Percentiles rank a stretch among this genome's conserved stretches.
These are phyloP conservation scores for Mimosa bimucronata DNA, from an alignment of 306 rosid species.

Conservation along the genomic window DNA sequence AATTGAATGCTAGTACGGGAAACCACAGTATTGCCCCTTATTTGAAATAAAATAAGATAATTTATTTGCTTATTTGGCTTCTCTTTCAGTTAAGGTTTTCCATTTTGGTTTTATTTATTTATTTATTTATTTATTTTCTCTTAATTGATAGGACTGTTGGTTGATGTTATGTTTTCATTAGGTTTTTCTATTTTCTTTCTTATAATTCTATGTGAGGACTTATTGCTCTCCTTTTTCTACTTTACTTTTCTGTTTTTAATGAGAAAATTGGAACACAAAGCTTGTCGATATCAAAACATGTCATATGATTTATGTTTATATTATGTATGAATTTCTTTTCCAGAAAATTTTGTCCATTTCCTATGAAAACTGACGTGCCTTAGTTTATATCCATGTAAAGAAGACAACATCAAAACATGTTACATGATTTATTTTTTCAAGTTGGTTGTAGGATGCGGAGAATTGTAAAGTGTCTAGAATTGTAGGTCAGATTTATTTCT, in stretches of 20 bases:
- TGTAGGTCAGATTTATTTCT: neutral
- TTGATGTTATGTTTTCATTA: neutral
- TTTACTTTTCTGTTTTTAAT: neutral
- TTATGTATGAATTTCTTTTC: neutral
- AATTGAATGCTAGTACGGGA: neutral
- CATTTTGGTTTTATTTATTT: neutral
- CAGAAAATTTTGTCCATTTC: neutral
- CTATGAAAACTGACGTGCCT: neutral
- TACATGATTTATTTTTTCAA: neutral
- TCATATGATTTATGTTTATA: no score
- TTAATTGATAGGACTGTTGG: neutral
- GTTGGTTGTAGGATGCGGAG: neutral
- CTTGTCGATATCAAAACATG: neutral
- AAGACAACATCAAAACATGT: neutral
- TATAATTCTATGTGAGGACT: neutral
- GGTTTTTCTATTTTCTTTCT: neutral
- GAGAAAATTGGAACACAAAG: neutral
- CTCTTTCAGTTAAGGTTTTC: neutral
- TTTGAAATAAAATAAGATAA: neutral
- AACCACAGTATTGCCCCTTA: neutral
- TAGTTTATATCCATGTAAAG: neutral
- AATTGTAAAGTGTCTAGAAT: neutral
- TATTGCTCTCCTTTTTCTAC: neutral
- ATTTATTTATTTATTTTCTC: neutral
- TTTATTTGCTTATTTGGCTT: neutral